phyloP scores from a whole-genome alignment of 2,329 filamentous ascomycete species.

The Neobulgaria alba region DNA sequence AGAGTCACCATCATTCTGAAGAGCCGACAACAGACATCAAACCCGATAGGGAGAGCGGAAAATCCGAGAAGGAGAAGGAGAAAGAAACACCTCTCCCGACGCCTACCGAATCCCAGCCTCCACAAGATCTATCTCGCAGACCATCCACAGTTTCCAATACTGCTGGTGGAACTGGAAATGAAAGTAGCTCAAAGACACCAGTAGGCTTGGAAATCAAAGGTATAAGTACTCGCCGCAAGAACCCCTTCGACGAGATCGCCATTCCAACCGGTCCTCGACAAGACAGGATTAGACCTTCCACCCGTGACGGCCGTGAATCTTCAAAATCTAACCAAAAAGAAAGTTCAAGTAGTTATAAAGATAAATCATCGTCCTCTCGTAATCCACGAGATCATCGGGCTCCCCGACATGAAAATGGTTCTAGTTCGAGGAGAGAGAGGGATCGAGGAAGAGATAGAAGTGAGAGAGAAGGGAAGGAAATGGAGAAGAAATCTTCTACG shows the following conservation, averaged over 20 bases:
- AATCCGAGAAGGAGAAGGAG: no score
- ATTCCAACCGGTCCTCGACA: conserved; percentile 27
- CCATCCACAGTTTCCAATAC: conserved; percentile 16
- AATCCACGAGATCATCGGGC: no score
- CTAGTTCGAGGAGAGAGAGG: conserved; percentile 20
- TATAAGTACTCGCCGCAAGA: conserved; percentile 20
- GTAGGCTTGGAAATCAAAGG: conserved; percentile 30
- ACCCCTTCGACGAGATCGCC: conserved; percentile 16
- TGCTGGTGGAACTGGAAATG: conserved; percentile 9
- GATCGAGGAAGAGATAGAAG: conserved; percentile 13
- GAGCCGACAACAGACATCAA: conserved; percentile 4
- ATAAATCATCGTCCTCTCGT: no score
- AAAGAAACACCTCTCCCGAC: conserved; percentile 7
- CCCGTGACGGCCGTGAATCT: no score
- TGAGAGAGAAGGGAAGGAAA: conserved; percentile 1
- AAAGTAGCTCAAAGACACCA: no score
- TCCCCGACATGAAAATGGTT: no score
- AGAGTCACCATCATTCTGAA: conserved; percentile 20
- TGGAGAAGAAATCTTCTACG: neutral
- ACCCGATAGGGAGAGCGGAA: conserved; percentile 9
- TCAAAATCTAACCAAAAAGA: no score
- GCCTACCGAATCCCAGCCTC: conserved; percentile 11
- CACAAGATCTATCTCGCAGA: conserved; percentile 10
- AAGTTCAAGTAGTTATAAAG: no score
- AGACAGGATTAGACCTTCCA: no score